Percentiles rank a stretch among this genome's conserved stretches.
Evolutionary conservation across 306 rosid genomes (phyloP).

Genomic region (Cucurbita maxima): DNA sequence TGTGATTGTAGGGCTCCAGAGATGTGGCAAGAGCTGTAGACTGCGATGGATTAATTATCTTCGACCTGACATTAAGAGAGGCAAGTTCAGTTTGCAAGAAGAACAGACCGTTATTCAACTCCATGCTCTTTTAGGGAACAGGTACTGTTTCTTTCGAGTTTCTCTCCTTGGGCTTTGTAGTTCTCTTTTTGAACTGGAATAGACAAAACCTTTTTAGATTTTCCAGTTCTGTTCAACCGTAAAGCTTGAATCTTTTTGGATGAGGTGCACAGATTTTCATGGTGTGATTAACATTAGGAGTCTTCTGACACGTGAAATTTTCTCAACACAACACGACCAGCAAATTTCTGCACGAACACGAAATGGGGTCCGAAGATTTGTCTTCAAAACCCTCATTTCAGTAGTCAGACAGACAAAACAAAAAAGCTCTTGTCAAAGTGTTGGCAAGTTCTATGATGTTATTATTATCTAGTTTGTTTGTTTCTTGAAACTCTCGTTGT

Average conservation of each 20-base stretch:
- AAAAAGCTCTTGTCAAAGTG: not conserved
- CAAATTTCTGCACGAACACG: not conserved
- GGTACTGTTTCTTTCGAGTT: constrained; percentile 26
- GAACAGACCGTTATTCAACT: constrained; percentile 98
- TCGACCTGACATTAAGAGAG: constrained; percentile 97
- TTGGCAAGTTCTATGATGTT: constrained; percentile 18
- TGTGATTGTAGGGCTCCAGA: constrained; percentile 54
- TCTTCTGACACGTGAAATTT: not conserved
- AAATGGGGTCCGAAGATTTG: not conserved
- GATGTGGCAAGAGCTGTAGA: constrained; percentile 98
- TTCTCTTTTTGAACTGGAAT: too few relatives aligned
- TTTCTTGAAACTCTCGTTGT: constrained; percentile 3
- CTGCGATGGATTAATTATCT: constrained; percentile 96
- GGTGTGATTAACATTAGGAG: not conserved
- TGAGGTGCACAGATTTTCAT: not conserved
- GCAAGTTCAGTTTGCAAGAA: constrained; percentile 95
- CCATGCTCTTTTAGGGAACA: constrained; percentile 95
- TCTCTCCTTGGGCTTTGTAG: too few relatives aligned
- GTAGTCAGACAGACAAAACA: not conserved
- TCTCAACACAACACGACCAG: not conserved
- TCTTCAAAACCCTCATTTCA: not conserved
- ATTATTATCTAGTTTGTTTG: not conserved
- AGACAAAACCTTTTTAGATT: too few relatives aligned
- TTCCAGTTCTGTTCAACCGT: too few relatives aligned
- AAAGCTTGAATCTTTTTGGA: too few relatives aligned